phyloP scores from a whole-genome alignment of 78 protist species.

The Anaeramoeba flamelloides region DNA sequence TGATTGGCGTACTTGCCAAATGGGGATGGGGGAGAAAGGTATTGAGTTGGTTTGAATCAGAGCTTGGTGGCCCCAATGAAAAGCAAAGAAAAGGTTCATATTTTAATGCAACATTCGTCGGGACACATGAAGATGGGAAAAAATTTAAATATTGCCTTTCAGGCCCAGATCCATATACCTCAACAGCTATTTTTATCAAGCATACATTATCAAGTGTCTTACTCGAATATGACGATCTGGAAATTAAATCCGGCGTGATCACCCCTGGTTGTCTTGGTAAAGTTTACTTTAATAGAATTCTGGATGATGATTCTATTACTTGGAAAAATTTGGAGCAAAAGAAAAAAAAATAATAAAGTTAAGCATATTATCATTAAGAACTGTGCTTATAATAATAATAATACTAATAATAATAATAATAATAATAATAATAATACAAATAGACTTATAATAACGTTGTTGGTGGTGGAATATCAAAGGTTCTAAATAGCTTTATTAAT shows the following conservation, averaged over 20 bases:
- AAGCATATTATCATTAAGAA: no score
- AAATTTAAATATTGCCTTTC: not conserved
- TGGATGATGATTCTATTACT: no score
- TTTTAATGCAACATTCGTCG: not conserved
- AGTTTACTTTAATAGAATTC: not conserved
- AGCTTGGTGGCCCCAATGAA: not conserved
- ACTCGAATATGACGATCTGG: not conserved
- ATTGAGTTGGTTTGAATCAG: not conserved
- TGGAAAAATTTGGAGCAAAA: no score
- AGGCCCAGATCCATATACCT: conserved; percentile 1
- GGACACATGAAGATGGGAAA: no score
- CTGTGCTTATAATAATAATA: no score
- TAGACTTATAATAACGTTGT: no score
- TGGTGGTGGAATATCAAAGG: no score
- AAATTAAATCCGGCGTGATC: not conserved
- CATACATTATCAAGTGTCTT: not conserved
- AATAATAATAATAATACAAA: no score
- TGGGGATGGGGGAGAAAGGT: not conserved
- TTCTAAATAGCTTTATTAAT: no score
- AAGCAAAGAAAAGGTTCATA: not conserved
- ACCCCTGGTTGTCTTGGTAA: not conserved
- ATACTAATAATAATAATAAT: no score
- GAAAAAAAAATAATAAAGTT: no score
- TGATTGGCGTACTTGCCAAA: not conserved
- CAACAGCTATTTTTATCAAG: not conserved